These are phyloP conservation scores for Schizochytrium sp. DNA, from an alignment of 108 stramenopile genomes.

Conservation along the genomic window DNA sequence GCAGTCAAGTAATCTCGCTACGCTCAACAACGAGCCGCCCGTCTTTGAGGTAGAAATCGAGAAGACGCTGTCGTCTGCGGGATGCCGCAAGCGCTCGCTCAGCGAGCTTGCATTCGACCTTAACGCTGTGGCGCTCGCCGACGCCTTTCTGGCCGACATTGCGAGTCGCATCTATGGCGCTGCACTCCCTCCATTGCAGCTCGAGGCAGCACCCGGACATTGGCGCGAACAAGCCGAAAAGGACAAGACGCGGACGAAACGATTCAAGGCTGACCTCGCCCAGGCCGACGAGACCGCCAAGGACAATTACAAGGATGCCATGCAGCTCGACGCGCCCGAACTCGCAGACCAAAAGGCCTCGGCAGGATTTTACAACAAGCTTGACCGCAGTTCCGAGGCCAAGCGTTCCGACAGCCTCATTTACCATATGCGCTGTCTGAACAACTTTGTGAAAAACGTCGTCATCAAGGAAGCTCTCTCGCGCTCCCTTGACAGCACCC, in stretches of 20 bases:
- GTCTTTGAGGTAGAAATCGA: constrained; percentile 11
- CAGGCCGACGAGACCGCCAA: not conserved
- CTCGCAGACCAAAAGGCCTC: constrained; percentile 16
- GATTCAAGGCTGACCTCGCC: not conserved
- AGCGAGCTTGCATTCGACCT: not conserved
- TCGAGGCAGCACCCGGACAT: not conserved
- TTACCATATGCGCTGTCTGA: constrained; percentile 88
- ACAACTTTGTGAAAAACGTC: constrained; percentile 94
- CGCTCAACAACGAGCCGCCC: not conserved
- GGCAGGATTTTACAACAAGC: not conserved
- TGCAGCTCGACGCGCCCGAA: not conserved
- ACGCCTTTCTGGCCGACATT: not conserved
- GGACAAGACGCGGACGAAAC: not conserved
- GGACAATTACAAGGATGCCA: not conserved
- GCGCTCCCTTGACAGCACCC: constrained; percentile 15
- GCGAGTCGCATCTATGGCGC: not conserved
- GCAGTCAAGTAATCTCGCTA: not conserved
- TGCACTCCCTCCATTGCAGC: not conserved
- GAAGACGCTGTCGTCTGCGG: not conserved
- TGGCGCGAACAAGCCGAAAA: not conserved
- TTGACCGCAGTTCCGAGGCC: constrained; percentile 31
- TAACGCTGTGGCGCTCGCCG: not conserved
- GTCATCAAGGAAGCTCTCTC: constrained; percentile 62
- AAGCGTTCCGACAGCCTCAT: constrained; percentile 72
- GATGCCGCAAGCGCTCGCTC: not conserved